Conservation (phyloP, 2,329 filamentous ascomycete genomes). For the Acephala macrosclerotiorum region DNA sequence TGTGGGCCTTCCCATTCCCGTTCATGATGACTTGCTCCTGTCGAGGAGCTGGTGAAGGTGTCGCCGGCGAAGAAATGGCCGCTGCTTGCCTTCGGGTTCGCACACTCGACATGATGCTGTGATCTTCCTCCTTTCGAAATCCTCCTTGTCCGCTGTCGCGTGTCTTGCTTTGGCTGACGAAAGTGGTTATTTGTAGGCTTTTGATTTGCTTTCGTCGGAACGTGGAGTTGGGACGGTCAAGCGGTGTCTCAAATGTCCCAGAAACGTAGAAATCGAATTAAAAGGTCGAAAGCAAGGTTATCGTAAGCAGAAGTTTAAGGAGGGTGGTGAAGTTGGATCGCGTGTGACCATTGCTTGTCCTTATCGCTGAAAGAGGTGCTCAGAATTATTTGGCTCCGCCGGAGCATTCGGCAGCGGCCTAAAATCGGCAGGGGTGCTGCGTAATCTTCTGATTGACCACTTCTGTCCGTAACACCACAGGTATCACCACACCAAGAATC, state of each 20-base stretch:
- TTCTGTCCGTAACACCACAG: neutral
- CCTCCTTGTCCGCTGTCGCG: conserved; percentile 26
- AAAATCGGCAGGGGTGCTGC: neutral
- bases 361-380: conserved; percentile 17
- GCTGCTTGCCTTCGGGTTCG: conserved; percentile 43
- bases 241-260: conserved; percentile 6
- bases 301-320: conserved; percentile 27
- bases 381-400: conserved; percentile 5
- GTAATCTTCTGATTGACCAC: neutral
- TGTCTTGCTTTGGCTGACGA: conserved; percentile 21
- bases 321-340: conserved; percentile 37
- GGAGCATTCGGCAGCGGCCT: neutral
- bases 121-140: conserved; percentile 21
- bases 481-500: neutral
- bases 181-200: conserved; percentile 17
- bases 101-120: conserved; percentile 41
- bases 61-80: conserved; percentile 39
- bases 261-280: neutral
- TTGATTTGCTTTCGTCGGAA: conserved; percentile 18
- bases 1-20: conserved; percentile 53
- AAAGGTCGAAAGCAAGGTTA: conserved; percentile 15
- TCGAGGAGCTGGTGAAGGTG: conserved; percentile 38
- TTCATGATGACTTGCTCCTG: conserved; percentile 46
- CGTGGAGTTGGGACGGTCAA: neutral
- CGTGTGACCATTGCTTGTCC: conserved; percentile 14